These are phyloP conservation scores for Nitzschia sp. DNA, from an alignment of 108 stramenopile genomes.

Conservation along the genomic window DNA sequence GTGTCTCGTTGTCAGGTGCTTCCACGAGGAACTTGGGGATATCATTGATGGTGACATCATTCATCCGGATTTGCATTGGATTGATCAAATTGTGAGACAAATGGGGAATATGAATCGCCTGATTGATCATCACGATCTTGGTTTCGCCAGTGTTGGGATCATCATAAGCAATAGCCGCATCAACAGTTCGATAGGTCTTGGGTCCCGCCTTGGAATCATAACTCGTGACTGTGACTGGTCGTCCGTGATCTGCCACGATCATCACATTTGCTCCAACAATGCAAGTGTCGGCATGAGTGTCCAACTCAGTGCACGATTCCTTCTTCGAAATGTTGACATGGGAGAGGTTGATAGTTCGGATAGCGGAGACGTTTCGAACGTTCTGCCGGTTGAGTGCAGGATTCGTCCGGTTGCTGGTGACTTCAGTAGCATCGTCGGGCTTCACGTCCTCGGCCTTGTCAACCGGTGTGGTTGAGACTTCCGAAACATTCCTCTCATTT, in stretches of 20 bases:
- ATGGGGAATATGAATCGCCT: slow-evolving; percentile 30
- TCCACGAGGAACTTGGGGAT: slow-evolving; percentile 22
- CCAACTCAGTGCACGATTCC: slow-evolving; percentile 26
- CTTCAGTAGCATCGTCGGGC: no score
- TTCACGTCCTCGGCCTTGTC: no score
- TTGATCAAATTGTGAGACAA: slow-evolving; percentile 36
- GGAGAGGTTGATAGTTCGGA: no score
- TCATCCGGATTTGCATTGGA: slow-evolving; percentile 29
- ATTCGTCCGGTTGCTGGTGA: slow-evolving; percentile 2
- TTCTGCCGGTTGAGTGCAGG: slow-evolving; percentile 9
- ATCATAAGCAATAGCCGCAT: slow-evolving; percentile 27
- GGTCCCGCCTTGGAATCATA: background rate
- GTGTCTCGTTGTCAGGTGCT: background rate
- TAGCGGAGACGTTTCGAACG: no score
- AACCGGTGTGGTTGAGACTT: no score
- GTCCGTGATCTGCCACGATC: background rate
- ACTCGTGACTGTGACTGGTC: background rate
- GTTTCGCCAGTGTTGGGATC: slow-evolving; percentile 3
- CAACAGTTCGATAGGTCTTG: slow-evolving; percentile 8
- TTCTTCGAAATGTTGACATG: no score
- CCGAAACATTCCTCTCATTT: background rate
- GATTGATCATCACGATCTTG: slow-evolving; percentile 20
- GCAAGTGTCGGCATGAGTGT: slow-evolving; percentile 40
- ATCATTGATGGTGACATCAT: slow-evolving; percentile 26
- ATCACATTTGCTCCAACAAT: slow-evolving; percentile 16